phyloP scores from a whole-genome alignment of 2,329 filamentous ascomycete species.

The Colletotrichum sublineola region DNA sequence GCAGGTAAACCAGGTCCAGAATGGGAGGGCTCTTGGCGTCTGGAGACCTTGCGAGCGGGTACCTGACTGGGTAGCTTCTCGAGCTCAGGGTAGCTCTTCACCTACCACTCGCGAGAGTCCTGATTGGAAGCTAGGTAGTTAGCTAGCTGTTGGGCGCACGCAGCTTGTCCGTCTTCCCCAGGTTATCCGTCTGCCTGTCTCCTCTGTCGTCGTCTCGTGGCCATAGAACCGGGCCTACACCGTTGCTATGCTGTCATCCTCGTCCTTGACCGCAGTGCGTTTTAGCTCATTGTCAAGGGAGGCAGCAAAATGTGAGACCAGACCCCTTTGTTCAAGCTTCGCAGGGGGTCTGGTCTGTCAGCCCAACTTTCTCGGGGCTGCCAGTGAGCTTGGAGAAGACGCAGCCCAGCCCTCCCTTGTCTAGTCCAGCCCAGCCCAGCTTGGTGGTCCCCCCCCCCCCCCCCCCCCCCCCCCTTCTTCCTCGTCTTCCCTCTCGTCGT shows the following conservation, averaged over 20 bases:
- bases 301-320: constrained; percentile 31
- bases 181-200: background rate
- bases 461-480: constrained; percentile 2
- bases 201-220: background rate
- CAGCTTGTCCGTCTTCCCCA: background rate
- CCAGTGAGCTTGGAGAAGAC: constrained; percentile 25
- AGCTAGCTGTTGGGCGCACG: background rate
- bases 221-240: background rate
- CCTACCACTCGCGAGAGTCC: background rate
- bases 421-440: constrained; percentile 17
- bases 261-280: constrained; percentile 12
- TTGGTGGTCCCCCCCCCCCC: constrained; percentile 10
- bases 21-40: background rate
- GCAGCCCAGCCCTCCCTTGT: constrained; percentile 12
- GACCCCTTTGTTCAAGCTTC: constrained; percentile 40
- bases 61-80: constrained; percentile 21
- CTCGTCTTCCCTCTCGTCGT: constrained; percentile 31
- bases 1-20: background rate
- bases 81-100: constrained; percentile 24
- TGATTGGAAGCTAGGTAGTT: background rate
- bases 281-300: constrained; percentile 35
- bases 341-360: constrained; percentile 30
- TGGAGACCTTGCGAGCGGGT: constrained; percentile 12
- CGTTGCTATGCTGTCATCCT: background rate
- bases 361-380: constrained; percentile 35